Conservation (phyloP, 192 early-diverging fungal genomes). For the Spizellomyces sp. region DNA sequence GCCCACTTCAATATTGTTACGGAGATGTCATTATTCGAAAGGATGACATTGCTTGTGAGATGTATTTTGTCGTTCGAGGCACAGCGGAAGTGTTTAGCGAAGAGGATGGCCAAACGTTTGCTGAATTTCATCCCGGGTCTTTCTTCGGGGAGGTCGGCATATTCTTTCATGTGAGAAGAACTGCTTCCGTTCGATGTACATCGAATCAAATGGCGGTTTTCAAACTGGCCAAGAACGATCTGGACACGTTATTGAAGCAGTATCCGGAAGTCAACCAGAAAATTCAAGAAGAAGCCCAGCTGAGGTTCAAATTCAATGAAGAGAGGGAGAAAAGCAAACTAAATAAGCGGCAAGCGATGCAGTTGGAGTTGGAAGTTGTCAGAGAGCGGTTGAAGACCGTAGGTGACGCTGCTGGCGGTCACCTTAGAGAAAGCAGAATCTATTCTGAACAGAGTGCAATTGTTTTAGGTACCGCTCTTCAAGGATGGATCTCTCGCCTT, state of each 20-base stretch:
- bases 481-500: conserved; percentile 47
- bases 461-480: conserved; percentile 50
- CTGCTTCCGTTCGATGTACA: conserved; percentile 51
- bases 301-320: conserved; percentile 48
- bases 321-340: conserved; percentile 47
- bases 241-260: conserved; percentile 45
- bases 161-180: conserved; percentile 50
- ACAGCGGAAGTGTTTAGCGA: conserved; percentile 53
- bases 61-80: conserved; percentile 56
- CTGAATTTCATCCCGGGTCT: conserved; percentile 51
- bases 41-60: conserved; percentile 53
- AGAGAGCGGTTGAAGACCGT: conserved; percentile 55
- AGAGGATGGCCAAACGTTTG: conserved; percentile 44
- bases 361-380: conserved; percentile 58
- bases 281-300: conserved; percentile 50
- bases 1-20: conserved; percentile 48
- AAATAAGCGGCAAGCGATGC: conserved; percentile 33
- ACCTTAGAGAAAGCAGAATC: background rate
- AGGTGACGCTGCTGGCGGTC: background rate
- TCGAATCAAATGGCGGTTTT: conserved; percentile 46
- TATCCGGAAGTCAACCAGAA: conserved; percentile 51
- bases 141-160: conserved; percentile 61
- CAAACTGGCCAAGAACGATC: conserved; percentile 47
- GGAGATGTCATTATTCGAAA: conserved; percentile 46
- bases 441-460: conserved; percentile 10